Base-by-base conservation (phyloP, 1,284 basidiomycete genomes). In the Cryptococcus deneoformans region DNA sequence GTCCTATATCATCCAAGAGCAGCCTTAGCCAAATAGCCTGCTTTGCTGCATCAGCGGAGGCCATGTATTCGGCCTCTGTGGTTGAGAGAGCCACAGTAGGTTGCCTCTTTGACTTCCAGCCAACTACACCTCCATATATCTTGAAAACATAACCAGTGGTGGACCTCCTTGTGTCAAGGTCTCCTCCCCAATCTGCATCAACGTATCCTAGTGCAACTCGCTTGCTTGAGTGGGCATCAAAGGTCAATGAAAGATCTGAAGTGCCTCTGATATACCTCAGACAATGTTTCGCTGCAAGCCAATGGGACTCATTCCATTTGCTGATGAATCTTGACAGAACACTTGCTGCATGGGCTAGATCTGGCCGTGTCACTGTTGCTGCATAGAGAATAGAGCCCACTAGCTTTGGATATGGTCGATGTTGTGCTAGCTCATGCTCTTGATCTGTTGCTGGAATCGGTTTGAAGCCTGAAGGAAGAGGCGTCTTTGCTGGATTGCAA, bases 101-200 rank as follows among this genome's bases (percentile, higher is more conserved):
- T 51, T 70, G 69, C 10, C 64, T 46, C 43, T 58, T 48, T 5
- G 53, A 54, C 46, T 61, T 62, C 67, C 67, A 70, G 6, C 56
- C 61, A 7, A 66, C 56, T 0, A 53, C 16, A 7, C 59, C 61
- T 8, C 64, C 65, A 47, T 53, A 59, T 10, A 59, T 29, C 6
- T 63, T 57, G 59, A 65, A 65, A 12, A 66, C 6, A 43, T 70
- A 70, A 0, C 65, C 67, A 9, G 67, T 69, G 7, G 67, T 71
- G 5, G 70, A 70, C 8, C 60, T 38, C 8, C 62, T 20, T 11
- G 63, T 65, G 8, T 65, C 54, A 11, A 52, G 5, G 58, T n/a
- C 10, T n/a, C 40, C 40, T 42, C 40, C 40, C 40, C 40, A 42
- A 42, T 42, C 40, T 42, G 49, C 52, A 50, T 58, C 52, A 20